Percentiles rank a stretch among this genome's conserved stretches.
Conservation (phyloP, 148 eudicot genomes). For the Persicaria maculosa region DNA sequence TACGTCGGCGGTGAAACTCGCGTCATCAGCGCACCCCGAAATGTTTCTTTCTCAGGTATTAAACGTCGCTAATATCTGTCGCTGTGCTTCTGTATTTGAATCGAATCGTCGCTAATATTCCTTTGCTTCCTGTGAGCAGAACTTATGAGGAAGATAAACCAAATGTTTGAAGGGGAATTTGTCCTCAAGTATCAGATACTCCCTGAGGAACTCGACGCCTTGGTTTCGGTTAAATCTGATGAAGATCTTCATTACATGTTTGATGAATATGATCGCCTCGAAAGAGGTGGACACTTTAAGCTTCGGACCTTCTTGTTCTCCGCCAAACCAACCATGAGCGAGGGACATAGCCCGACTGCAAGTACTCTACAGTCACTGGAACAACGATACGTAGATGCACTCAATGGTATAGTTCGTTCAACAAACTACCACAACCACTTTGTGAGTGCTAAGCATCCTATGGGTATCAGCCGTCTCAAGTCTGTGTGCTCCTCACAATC, state of each 20-base stretch:
- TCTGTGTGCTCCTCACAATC: slow-evolving; percentile 37
- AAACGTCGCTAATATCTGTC: not conserved
- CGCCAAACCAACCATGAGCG: slow-evolving; percentile 20
- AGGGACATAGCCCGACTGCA: slow-evolving; percentile 13
- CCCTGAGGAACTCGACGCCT: slow-evolving; percentile 58
- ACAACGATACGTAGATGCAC: slow-evolving; percentile 49
- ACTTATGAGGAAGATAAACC: slow-evolving; percentile 52
- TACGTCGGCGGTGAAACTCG: slow-evolving; percentile 85
- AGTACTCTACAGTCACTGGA: slow-evolving; percentile 23
- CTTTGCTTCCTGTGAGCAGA: slow-evolving; percentile 26
- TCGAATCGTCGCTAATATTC: not conserved
- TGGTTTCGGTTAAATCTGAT: slow-evolving; percentile 61
- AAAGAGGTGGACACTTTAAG: slow-evolving; percentile 27
- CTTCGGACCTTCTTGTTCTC: slow-evolving; percentile 67
- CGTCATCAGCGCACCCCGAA: slow-evolving; percentile 39
- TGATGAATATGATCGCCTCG: slow-evolving; percentile 48
- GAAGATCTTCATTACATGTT: slow-evolving; percentile 66
- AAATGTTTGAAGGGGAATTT: slow-evolving; percentile 40
- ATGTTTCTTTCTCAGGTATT: slow-evolving; percentile 37
- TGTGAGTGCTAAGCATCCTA: not conserved
- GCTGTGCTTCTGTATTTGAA: not conserved
- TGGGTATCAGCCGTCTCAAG: slow-evolving; percentile 9
- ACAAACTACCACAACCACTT: not conserved
- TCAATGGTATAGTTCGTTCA: slow-evolving; percentile 41
- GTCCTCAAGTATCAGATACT: slow-evolving; percentile 56